Percentiles rank a stretch among this genome's conserved stretches.
These are phyloP conservation scores for Arabidopsis arenosa DNA, from an alignment of 345 rosid species.

Conservation along the genomic window DNA sequence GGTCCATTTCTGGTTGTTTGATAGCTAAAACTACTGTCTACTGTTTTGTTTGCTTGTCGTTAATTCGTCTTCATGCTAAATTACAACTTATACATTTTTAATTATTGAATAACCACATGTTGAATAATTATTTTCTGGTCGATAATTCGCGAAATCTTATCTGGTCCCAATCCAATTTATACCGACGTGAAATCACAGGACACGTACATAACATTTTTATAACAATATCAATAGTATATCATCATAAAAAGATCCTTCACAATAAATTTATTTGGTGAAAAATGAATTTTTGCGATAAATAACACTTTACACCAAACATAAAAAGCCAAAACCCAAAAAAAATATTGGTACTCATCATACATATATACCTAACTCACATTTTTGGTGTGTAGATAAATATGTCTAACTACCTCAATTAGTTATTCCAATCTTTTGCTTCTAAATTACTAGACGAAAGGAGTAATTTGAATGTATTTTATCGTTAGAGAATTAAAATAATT, in stretches of 20 bases:
- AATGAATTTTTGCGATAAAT: too few relatives aligned
- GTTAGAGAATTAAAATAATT: too few relatives aligned
- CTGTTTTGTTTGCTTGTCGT: not conserved
- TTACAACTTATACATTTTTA: not conserved
- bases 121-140: not conserved
- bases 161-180: not conserved
- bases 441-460: not conserved
- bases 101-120: not conserved
- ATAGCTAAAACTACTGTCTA: too few relatives aligned
- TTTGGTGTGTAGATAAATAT: not conserved
- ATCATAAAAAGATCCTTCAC: too few relatives aligned
- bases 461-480: too few relatives aligned
- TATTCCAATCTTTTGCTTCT: not conserved
- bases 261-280: too few relatives aligned
- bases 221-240: too few relatives aligned
- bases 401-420: not conserved
- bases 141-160: not conserved
- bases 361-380: slow-evolving; percentile 2
- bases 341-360: not conserved
- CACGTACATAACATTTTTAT: not conserved
- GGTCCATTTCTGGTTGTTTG: too few relatives aligned
- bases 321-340: not conserved
- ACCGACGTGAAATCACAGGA: not conserved
- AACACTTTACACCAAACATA: not conserved
- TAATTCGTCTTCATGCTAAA: not conserved